Evolutionary conservation across 192 early-diverging fungal species (phyloP).

Genomic region (Coemansia guatemalensis): DNA sequence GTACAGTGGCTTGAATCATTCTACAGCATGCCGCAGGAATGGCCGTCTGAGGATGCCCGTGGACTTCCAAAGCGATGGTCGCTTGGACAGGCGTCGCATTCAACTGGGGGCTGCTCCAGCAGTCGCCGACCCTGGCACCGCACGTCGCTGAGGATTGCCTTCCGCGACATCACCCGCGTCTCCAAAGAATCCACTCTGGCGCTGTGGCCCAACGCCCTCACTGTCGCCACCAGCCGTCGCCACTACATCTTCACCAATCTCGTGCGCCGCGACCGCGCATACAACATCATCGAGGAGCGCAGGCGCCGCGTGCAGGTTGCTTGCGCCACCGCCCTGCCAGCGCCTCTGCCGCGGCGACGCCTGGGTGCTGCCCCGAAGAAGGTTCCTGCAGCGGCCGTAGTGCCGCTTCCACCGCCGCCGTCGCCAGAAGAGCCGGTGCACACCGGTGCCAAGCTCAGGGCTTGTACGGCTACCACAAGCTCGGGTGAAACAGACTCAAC

Average conservation of each 20-base stretch:
- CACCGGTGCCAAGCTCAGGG: too few species aligned
- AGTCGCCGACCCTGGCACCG: slow-evolving; percentile 31
- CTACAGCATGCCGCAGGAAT: background rate
- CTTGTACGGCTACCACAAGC: too few species aligned
- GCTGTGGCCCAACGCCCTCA: slow-evolving; percentile 49
- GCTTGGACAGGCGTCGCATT: too few species aligned
- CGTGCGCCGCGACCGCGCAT: slow-evolving; percentile 43
- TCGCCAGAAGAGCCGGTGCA: background rate
- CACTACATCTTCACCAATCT: slow-evolving; percentile 53
- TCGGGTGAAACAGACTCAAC: too few species aligned
- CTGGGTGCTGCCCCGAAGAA: background rate
- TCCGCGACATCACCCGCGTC: slow-evolving; percentile 42
- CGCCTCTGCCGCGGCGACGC: background rate
- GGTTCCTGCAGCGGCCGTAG: background rate
- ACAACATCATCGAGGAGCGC: background rate
- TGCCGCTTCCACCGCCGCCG: background rate
- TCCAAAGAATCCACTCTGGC: slow-evolving; percentile 48
- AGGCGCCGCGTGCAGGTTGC: background rate
- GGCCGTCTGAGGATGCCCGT: too few species aligned
- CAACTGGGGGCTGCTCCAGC: background rate
- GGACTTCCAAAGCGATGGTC: too few species aligned
- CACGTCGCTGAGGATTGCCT: slow-evolving; percentile 23
- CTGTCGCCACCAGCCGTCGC: slow-evolving; percentile 21
- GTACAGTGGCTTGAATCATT: background rate
- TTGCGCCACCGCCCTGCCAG: background rate